Base-by-base conservation (phyloP, 2,329 filamentous ascomycete genomes). In the Monilinia fructicola region DNA sequence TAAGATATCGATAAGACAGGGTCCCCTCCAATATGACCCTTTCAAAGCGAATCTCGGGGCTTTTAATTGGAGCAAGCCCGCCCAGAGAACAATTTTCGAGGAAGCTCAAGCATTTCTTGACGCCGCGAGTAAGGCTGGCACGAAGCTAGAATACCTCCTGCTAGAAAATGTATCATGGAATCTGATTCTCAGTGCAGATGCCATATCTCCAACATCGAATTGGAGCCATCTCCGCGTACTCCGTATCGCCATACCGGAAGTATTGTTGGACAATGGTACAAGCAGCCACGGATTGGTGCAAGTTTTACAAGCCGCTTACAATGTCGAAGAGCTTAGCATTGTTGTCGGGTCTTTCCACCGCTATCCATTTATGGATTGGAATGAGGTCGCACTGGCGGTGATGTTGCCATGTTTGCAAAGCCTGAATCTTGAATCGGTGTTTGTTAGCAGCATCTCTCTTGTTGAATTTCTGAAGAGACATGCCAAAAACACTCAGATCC, bases 331-430 rank as follows among this genome's bases (percentile, higher is more conserved):
- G 31, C 55, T 46, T 10, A 6, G 6, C 7, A 42, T 56, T 28
- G 4, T 0, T 11, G 10, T 18, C 0, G 6, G 3, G 1, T 0
- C 1, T 38, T 16, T 2, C 11, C 4, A 3, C 10, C n/a, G n/a
- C n/a, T n/a, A n/a, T 18, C 31, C 14, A 10, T 54, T 1, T 14
- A 23, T 56, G 1, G 38, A 44, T 11, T 59, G 40, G 55, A 23
- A n/a, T 6, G 40, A 16, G 5, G 3, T 59, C 40, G 12, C 21
- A 59, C 11, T 1, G 26, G 26, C 18, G 3, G 1, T 59, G 12
- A 59, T 18, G 18, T 1, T 46, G 55, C 55, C 55, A n/a, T 0
- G 1, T 46, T 23, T 59, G 11, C 5, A 21, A 16, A 31, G 14
- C 18, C 10, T 58, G 18, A 0, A 31, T 7, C 21, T 58, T 5